Conservation (phyloP, 371 early-diverging fungal species). For the Globomyces sp. region DNA sequence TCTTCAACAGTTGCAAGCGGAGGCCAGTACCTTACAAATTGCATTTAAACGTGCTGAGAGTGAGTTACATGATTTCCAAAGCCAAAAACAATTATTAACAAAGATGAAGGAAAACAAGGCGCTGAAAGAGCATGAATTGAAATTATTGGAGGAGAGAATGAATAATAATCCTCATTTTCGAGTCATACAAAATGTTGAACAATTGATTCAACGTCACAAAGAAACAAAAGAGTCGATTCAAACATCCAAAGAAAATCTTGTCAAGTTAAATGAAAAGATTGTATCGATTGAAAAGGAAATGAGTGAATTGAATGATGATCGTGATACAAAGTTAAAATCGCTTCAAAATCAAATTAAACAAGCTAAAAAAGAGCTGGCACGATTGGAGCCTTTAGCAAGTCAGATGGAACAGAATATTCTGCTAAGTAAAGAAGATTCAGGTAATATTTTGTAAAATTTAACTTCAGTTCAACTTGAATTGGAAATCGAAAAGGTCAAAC, state of each 20-base stretch:
- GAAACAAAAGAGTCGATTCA: conserved; percentile 21
- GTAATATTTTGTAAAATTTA: too few relatives aligned
- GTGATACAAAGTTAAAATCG: conserved; percentile 82
- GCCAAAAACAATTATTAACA: background rate
- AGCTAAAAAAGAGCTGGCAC: conserved; percentile 55
- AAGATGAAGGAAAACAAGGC: conserved; percentile 50
- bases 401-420: conserved; percentile 71
- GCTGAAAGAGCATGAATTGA: conserved; percentile 69
- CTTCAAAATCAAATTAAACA: conserved; percentile 64
- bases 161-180: conserved; percentile 63
- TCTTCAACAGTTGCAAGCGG: conserved; percentile 47
- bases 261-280: conserved; percentile 23
- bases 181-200: conserved; percentile 32
- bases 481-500: conserved; percentile 51
- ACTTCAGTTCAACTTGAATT: conserved; percentile 58
- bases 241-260: conserved; percentile 13
- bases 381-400: conserved; percentile 52
- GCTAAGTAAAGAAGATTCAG: conserved; percentile 63
- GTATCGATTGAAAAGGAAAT: conserved; percentile 75
- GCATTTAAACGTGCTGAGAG: background rate
- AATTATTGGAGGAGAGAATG: conserved; percentile 67
- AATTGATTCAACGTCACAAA: conserved; percentile 38
- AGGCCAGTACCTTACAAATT: background rate
- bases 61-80: conserved; percentile 15
- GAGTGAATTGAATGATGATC: conserved; percentile 73